These are phyloP conservation scores for Kurtzmaniella natalensis DNA, from an alignment of 1,139 yeast genomes.

Conservation along the genomic window DNA sequence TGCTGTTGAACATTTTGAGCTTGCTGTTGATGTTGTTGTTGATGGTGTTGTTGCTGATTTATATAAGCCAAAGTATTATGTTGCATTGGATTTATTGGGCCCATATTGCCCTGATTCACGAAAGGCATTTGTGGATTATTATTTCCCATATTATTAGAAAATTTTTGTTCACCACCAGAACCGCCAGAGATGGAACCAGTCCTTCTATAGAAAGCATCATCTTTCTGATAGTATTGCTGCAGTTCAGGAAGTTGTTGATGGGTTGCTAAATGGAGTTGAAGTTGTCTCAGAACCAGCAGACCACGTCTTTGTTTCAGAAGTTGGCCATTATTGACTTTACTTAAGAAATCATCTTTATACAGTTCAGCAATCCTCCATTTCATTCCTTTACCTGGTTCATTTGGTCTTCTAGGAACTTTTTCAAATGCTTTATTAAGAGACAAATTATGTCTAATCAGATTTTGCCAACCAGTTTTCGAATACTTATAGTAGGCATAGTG, in stretches of 20 bases:
- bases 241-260: slow-evolving; percentile 64
- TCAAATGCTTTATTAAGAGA: slow-evolving; percentile 66
- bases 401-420: slow-evolving; percentile 90
- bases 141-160: too few relatives aligned
- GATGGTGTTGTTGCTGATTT: slow-evolving; percentile 7
- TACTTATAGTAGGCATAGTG: slow-evolving; percentile 90
- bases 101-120: too few relatives aligned
- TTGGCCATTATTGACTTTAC: slow-evolving; percentile 72
- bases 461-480: slow-evolving; percentile 86
- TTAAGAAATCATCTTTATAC: slow-evolving; percentile 78
- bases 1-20: slow-evolving; percentile 2
- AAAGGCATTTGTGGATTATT: too few relatives aligned
- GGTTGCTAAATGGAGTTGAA: slow-evolving; percentile 70
- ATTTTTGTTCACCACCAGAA: slow-evolving; percentile 11
- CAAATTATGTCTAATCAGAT: slow-evolving; percentile 56
- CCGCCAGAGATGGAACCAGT: slow-evolving; percentile 6
- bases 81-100: slow-evolving; percentile 17
- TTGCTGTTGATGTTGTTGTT: slow-evolving; percentile 2
- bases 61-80: slow-evolving; percentile 21
- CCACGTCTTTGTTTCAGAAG: slow-evolving; percentile 74
- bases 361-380: slow-evolving; percentile 94
- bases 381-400: slow-evolving; percentile 99
- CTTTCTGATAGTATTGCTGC: slow-evolving; percentile 24
- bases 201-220: slow-evolving; percentile 9
- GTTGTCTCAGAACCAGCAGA: slow-evolving; percentile 70